These are phyloP conservation scores for Didymellaceae sp. DNA, from an alignment of 2,329 filamentous ascomycete genomes.

Conservation along the genomic window DNA sequence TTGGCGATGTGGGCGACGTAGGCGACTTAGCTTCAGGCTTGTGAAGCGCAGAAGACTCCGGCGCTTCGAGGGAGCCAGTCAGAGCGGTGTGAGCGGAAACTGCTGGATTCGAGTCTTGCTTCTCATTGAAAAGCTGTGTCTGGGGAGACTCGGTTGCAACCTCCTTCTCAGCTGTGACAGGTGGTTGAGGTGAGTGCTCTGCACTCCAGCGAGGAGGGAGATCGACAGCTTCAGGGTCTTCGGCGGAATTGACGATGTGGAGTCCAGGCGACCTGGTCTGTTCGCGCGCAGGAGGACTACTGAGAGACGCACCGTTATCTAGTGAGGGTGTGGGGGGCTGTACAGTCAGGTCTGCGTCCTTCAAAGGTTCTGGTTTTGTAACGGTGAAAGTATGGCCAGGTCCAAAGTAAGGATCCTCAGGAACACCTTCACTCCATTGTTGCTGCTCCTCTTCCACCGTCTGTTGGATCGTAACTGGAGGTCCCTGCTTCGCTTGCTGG, in stretches of 20 bases:
- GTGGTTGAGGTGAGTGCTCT: conserved; percentile 20
- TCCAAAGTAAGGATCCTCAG: conserved; percentile 35
- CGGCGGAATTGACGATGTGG: conserved; percentile 53
- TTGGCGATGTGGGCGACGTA: conserved; percentile 24
- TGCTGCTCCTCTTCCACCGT: conserved; percentile 25
- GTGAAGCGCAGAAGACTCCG: conserved; percentile 22
- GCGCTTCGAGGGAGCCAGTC: conserved; percentile 16
- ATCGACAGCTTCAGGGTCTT: conserved; percentile 47
- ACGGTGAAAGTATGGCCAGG: conserved; percentile 34
- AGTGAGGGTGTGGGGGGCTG: conserved; percentile 26
- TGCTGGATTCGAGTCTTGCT: conserved; percentile 19
- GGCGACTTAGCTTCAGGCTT: conserved; percentile 28
- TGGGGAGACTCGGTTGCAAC: conserved; percentile 18
- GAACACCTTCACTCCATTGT: conserved; percentile 25
- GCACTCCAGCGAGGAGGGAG: conserved; percentile 44
- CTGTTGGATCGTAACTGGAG: conserved; percentile 23
- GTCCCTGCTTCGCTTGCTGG: conserved; percentile 10
- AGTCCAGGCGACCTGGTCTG: conserved; percentile 42
- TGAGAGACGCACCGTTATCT: conserved; percentile 19
- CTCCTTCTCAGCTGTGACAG: conserved; percentile 15
- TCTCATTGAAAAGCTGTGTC: conserved; percentile 11
- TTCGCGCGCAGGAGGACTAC: conserved; percentile 29
- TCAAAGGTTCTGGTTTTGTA: conserved; percentile 31
- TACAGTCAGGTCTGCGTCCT: conserved; percentile 22
- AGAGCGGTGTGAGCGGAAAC: conserved; percentile 15